These are phyloP conservation scores for Penicillium nucicola DNA, from an alignment of 495 filamentous ascomycete genomes.

Conservation along the genomic window DNA sequence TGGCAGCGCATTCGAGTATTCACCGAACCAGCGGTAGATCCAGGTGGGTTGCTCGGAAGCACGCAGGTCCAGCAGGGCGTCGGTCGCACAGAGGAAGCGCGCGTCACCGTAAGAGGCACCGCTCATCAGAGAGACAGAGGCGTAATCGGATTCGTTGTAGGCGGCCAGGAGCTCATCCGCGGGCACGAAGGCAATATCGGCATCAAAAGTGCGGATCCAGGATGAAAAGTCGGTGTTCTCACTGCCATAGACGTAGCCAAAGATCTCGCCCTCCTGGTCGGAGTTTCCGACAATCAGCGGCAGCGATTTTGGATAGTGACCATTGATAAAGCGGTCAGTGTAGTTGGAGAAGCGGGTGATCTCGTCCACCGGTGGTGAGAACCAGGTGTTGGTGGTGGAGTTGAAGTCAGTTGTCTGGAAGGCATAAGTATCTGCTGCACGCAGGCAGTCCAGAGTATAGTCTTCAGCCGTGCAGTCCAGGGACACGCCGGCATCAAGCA, in stretches of 20 bases:
- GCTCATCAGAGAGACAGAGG: conserved; percentile 23
- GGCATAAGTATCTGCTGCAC: conserved; percentile 17
- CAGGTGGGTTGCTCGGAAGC: conserved; percentile 19
- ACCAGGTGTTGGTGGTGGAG: conserved; percentile 28
- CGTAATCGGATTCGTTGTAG: conserved; percentile 18
- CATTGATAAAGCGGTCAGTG: conserved; percentile 14
- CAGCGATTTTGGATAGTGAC: conserved; percentile 18
- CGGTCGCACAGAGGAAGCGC: conserved; percentile 24
- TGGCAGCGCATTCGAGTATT: conserved; percentile 20
- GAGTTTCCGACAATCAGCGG: conserved; percentile 28
- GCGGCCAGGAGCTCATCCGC: conserved; percentile 13
- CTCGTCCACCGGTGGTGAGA: conserved; percentile 19
- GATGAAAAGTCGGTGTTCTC: conserved; percentile 24
- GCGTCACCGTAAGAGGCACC: conserved; percentile 27
- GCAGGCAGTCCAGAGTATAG: conserved; percentile 24
- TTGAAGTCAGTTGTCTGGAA: conserved; percentile 26
- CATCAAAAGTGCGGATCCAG: conserved; percentile 25
- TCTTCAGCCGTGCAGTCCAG: conserved; percentile 15
- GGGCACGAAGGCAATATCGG: conserved; percentile 20
- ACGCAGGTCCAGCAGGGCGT: conserved; percentile 21
- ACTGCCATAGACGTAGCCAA: conserved; percentile 17
- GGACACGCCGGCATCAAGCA: conserved; percentile 17
- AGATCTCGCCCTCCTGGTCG: conserved; percentile 22
- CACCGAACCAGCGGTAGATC: conserved; percentile 27
- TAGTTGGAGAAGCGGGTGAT: conserved; percentile 26